phyloP scores from a whole-genome alignment of 495 filamentous ascomycete genomes.

The Trichoderma parareesei region DNA sequence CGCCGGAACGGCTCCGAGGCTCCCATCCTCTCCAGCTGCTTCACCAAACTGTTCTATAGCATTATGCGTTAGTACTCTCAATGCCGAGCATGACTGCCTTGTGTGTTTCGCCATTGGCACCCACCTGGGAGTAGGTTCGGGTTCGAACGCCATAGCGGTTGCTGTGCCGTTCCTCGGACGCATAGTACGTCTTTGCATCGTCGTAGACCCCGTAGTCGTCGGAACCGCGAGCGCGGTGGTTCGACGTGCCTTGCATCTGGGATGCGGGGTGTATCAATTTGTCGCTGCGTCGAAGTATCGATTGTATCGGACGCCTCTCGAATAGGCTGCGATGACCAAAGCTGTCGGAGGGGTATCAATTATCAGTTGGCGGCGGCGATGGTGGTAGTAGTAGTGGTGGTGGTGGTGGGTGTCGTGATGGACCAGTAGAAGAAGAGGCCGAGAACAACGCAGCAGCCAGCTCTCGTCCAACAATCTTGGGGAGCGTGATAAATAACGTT shows the following conservation, averaged over 20 bases:
- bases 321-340: background rate
- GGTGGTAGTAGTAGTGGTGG: background rate
- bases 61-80: constrained; percentile 17
- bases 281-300: background rate
- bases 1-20: constrained; percentile 36
- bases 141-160: constrained; percentile 34
- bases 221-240: constrained; percentile 8
- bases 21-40: constrained; percentile 35
- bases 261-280: background rate
- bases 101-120: constrained; percentile 8
- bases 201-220: constrained; percentile 37
- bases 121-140: constrained; percentile 40
- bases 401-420: background rate
- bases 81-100: background rate
- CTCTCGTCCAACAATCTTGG: background rate
- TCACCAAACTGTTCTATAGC: constrained; percentile 32
- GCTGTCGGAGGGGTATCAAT: background rate
- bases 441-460: background rate
- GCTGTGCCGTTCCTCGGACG: constrained; percentile 37
- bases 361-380: background rate
- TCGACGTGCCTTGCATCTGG: background rate
- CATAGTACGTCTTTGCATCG: constrained; percentile 43
- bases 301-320: background rate
- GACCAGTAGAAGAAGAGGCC: constrained; percentile 3
- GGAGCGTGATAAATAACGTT: background rate